A percentile compares a stretch with the other conserved stretches of the same genome.
Evolutionary conservation across 495 filamentous ascomycete species (phyloP).

Genomic region (Cetradonia linearis): DNA sequence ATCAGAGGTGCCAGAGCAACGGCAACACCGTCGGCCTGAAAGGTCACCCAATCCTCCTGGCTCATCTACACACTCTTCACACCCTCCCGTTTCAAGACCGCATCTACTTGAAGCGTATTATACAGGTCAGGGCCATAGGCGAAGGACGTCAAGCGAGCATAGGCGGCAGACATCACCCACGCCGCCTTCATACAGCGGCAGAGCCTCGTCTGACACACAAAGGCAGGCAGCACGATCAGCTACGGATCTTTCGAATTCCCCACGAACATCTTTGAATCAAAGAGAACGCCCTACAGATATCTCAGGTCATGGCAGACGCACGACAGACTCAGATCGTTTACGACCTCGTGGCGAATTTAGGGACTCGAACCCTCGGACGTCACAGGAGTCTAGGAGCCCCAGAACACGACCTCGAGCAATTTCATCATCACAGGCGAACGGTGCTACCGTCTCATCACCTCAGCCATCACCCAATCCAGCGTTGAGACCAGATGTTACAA

Average conservation of each 20-base stretch:
- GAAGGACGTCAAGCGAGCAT: constrained; percentile 43
- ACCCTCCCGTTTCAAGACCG: constrained; percentile 47
- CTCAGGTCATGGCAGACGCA: constrained; percentile 33
- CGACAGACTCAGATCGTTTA: constrained; percentile 34
- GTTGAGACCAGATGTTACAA: background rate
- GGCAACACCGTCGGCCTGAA: constrained; percentile 26
- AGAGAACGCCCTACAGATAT: constrained; percentile 14
- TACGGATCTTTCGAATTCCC: constrained; percentile 47
- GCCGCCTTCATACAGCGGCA: constrained; percentile 15
- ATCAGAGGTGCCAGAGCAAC: constrained; percentile 21
- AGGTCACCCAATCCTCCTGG: constrained; percentile 27
- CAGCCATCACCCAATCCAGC: background rate
- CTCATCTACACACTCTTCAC: constrained; percentile 32
- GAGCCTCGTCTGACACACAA: constrained; percentile 31
- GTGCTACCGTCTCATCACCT: constrained; percentile 1
- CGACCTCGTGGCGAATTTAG: constrained; percentile 6
- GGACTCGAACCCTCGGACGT: constrained; percentile 13
- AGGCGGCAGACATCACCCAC: constrained; percentile 26
- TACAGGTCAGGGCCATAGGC: constrained; percentile 33
- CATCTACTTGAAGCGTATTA: constrained; percentile 43
- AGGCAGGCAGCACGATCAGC: constrained; percentile 44
- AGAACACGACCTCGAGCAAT: constrained; percentile 21
- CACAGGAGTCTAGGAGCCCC: constrained; percentile 11
- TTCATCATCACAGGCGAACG: constrained; percentile 5
- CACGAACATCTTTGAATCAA: constrained; percentile 28